Evolutionary conservation across 331 rosid genomes (phyloP), one percentile per base, ranked within the genome.

Genomic region (Rosa hybrid): DNA sequence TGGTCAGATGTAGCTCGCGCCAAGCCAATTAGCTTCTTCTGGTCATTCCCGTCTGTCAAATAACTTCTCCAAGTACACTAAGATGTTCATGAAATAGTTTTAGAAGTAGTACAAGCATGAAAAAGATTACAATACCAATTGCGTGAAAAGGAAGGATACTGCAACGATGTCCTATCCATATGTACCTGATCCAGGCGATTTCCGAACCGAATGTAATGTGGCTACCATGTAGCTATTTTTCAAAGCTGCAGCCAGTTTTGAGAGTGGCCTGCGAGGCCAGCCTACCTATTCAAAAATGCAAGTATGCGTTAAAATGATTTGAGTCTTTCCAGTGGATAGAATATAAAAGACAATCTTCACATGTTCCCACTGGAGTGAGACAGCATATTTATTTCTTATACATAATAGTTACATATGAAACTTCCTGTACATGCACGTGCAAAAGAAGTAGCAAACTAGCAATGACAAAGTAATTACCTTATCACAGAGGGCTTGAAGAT

Each of bases 1-100:
- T 96, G 98, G 85, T 96, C 99, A 45, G 99, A 96, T 10, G 97
- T 96, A 49, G 98, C 99, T 81, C 97, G 99, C 27, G 99, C 98
- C 97, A 96, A 88, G 83, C 99, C 99, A 80, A 96, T 93, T 76
- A 96, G 85, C 89, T 73, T 89, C 91, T 88, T 95, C 60, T 84
- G 89, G 69, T 83, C 91, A 87, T 81, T 81, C 87, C 90, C 93
- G 84, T 90, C 99, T 93, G 99, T 93, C 89, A 96, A 90, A 93
- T 88, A 91, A 96, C 99, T 93, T 95, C 91, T 85, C 97, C 94
- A 91, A 93, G 92, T 91, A 93, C 94, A 93, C 93, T 86, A 95
- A 90, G 96, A 87, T 88, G 92, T 91, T 87, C 94, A 87, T 90
- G 84, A 88, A 91, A 86, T 88, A 83, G 88, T 86, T 84, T 86